These are phyloP conservation scores for Pseudogymnoascus sp. DNA, from an alignment of 2,329 filamentous ascomycete species.

Conservation along the genomic window DNA sequence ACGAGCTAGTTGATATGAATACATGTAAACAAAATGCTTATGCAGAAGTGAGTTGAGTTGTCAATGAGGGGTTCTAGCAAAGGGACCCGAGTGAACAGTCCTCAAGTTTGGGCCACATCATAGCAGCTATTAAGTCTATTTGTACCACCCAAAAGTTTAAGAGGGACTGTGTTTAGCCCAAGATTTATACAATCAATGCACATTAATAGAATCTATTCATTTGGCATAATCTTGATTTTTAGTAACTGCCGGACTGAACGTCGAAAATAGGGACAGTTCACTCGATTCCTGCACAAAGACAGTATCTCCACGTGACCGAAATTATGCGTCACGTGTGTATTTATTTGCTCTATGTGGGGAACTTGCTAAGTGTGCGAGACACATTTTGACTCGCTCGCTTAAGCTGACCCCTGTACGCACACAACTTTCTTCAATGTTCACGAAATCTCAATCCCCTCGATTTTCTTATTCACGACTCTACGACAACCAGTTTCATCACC, in stretches of 20 bases:
- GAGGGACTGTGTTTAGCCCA: background rate
- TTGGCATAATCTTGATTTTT: background rate
- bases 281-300: too few relatives aligned
- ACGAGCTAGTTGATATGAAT: background rate
- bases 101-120: background rate
- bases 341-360: background rate
- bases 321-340: background rate
- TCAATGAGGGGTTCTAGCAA: background rate
- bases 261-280: too few relatives aligned
- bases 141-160: background rate
- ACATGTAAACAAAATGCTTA: background rate
- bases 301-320: background rate
- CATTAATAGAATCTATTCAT: background rate
- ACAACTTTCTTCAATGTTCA: constrained; percentile 6
- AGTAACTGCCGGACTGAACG: background rate
- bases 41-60: background rate
- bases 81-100: background rate
- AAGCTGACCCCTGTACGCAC: background rate
- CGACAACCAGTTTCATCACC: constrained; percentile 20
- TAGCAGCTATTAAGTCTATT: background rate
- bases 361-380: background rate
- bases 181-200: background rate
- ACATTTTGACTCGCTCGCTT: constrained; percentile 6
- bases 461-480: constrained; percentile 11
- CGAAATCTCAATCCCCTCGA: background rate